Conservation (phyloP, 805 yeast genomes). For the Yamadazyma olivae region DNA sequence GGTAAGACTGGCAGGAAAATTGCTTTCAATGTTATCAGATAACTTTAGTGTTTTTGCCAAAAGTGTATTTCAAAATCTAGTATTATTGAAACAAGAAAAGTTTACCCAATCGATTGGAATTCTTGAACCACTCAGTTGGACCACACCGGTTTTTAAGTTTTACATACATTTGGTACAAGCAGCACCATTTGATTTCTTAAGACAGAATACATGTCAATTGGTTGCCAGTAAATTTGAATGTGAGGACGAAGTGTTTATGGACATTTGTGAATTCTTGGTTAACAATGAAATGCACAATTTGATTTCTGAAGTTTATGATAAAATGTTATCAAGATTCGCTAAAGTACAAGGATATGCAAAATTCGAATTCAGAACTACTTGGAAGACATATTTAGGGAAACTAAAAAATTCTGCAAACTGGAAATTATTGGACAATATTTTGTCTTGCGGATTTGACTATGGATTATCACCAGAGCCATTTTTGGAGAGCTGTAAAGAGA, state of each 20-base stretch:
- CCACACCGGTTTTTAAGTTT: conserved; percentile 26
- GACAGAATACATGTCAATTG: conserved; percentile 20
- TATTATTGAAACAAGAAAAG: conserved; percentile 21
- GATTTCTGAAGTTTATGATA: conserved; percentile 6
- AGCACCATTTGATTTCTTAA: conserved; percentile 31
- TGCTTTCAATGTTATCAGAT: conserved; percentile 3
- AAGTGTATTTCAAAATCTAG: conserved; percentile 27
- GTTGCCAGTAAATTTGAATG: conserved; percentile 18
- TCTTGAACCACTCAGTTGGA: conserved; percentile 27
- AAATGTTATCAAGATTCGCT: background rate
- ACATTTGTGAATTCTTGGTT: conserved; percentile 20
- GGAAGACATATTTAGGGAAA: conserved; percentile 5
- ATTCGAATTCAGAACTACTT: conserved; percentile 5
- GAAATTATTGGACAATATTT: conserved; percentile 6
- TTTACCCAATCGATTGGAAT: conserved; percentile 17
- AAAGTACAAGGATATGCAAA: background rate
- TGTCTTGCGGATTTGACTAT: background rate
- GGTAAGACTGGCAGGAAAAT: conserved; percentile 18
- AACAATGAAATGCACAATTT: conserved; percentile 25
- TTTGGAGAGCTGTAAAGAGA: background rate
- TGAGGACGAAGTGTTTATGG: conserved; percentile 15
- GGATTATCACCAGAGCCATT: background rate
- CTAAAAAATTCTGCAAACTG: conserved; percentile 3
- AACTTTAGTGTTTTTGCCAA: conserved; percentile 29
- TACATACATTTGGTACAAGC: conserved; percentile 30